Percentiles rank a stretch among this genome's conserved stretches.
phyloP scores from a whole-genome alignment of 768 basidiomycete genomes.

The Lactarius akahatsu region DNA sequence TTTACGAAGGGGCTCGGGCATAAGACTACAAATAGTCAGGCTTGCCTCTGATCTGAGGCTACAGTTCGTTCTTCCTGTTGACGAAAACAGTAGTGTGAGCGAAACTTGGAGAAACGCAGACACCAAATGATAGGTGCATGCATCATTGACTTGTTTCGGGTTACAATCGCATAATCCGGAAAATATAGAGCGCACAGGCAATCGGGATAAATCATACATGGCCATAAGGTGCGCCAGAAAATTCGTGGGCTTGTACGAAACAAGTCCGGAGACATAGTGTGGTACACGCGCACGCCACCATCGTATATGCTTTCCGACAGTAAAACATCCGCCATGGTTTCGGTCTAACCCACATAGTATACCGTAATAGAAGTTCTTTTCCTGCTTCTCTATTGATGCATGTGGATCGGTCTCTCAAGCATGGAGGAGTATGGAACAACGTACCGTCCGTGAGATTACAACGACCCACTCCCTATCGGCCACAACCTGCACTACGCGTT shows the following conservation, averaged over 20 bases:
- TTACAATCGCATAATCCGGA: neutral
- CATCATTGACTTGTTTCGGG: neutral
- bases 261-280: neutral
- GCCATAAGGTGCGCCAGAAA: neutral
- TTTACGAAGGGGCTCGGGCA: too few relatives aligned
- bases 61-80: too few relatives aligned
- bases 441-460: slow-evolving; percentile 10
- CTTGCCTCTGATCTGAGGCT: too few relatives aligned
- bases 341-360: slow-evolving; percentile 13
- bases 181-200: neutral
- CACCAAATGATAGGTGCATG: too few relatives aligned
- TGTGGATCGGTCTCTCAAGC: neutral
- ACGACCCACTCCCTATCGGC: slow-evolving; percentile 24
- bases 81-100: neutral
- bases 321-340: neutral
- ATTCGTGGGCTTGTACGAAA: neutral
- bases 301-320: too few relatives aligned
- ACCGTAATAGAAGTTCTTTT: neutral
- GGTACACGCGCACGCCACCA: too few relatives aligned
- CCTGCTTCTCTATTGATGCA: neutral
- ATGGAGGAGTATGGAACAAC: slow-evolving; percentile 1
- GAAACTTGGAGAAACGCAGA: neutral
- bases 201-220: neutral
- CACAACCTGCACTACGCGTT: neutral
- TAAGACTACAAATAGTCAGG: too few relatives aligned